Evolutionary conservation across 2,329 filamentous ascomycete species (phyloP).

Genomic region (Aspergillus transmontanensis): DNA sequence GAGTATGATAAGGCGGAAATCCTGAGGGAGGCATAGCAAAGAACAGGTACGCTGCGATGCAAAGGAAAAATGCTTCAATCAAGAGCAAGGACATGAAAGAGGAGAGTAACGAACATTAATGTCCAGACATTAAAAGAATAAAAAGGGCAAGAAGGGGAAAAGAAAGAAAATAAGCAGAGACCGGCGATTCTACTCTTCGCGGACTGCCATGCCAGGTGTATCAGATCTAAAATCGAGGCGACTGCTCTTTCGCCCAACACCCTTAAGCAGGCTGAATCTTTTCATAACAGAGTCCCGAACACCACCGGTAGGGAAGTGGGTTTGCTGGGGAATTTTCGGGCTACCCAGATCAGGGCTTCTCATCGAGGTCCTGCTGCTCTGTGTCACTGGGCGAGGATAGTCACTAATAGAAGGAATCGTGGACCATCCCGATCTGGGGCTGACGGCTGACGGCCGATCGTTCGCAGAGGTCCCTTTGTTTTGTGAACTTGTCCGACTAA

Average conservation of each 20-base stretch:
- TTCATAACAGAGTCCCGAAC: constrained; percentile 70
- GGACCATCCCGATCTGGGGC: constrained; percentile 35
- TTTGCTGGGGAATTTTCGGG: constrained; percentile 36
- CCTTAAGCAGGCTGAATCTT: constrained; percentile 74
- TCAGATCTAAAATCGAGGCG: constrained; percentile 52
- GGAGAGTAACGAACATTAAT: constrained; percentile 18
- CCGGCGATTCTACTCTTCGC: constrained; percentile 37
- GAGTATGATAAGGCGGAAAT: neutral
- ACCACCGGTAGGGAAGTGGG: constrained; percentile 40
- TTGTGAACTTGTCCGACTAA: constrained; percentile 33
- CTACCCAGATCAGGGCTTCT: constrained; percentile 23
- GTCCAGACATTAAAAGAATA: constrained; percentile 29
- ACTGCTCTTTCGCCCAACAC: constrained; percentile 68
- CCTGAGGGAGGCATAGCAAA: constrained; percentile 6
- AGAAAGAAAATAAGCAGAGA: constrained; percentile 22
- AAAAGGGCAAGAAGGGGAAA: constrained; percentile 19
- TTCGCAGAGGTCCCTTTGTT: constrained; percentile 25
- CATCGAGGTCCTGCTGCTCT: constrained; percentile 26
- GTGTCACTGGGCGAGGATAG: constrained; percentile 37
- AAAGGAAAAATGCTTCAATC: constrained; percentile 12
- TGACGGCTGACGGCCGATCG: constrained; percentile 18
- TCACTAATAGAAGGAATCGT: constrained; percentile 38
- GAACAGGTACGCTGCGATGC: constrained; percentile 13
- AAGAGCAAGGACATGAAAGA: constrained; percentile 9
- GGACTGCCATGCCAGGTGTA: constrained; percentile 29